These are phyloP conservation scores for Decorospora gaudefroyi DNA, from an alignment of 2,329 filamentous ascomycete species.

Conservation along the genomic window DNA sequence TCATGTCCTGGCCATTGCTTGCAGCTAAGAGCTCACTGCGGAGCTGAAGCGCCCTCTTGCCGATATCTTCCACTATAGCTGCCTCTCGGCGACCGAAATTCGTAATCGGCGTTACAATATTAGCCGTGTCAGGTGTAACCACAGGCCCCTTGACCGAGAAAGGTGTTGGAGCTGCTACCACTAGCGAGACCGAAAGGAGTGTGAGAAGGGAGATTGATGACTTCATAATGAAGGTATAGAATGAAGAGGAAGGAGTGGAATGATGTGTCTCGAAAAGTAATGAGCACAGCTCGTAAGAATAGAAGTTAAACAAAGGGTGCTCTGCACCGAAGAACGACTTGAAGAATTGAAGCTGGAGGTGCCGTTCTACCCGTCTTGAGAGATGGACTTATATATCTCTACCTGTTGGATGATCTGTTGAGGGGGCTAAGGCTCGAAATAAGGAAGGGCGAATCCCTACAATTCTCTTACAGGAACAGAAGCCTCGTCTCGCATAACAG, in stretches of 20 bases:
- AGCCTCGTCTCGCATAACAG: slow-evolving; percentile 27
- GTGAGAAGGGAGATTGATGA: slow-evolving; percentile 40
- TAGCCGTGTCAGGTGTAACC: slow-evolving; percentile 29
- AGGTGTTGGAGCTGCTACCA: slow-evolving; percentile 39
- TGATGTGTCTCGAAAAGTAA: slow-evolving; percentile 30
- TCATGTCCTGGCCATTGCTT: slow-evolving; percentile 19
- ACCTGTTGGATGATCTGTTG: slow-evolving; percentile 40
- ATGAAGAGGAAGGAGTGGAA: slow-evolving; percentile 25
- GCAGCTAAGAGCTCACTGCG: slow-evolving; percentile 32
- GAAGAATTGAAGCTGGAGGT: slow-evolving; percentile 26
- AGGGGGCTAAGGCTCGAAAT: slow-evolving; percentile 26
- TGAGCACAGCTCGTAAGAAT: slow-evolving; percentile 47
- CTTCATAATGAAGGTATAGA: slow-evolving; percentile 40
- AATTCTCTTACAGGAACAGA: slow-evolving; percentile 37
- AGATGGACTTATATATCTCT: slow-evolving; percentile 30
- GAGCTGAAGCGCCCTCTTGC: slow-evolving; percentile 34
- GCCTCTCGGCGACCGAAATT: slow-evolving; percentile 31
- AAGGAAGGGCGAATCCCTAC: slow-evolving; percentile 26
- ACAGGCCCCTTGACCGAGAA: slow-evolving; percentile 38
- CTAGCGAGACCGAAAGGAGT: slow-evolving; percentile 42
- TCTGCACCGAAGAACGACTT: slow-evolving; percentile 39
- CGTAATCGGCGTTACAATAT: slow-evolving; percentile 28
- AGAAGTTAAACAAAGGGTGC: slow-evolving; percentile 35
- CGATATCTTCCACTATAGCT: slow-evolving; percentile 28
- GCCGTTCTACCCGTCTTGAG: slow-evolving; percentile 15